Conservation (phyloP, 345 rosid genomes). For the Reutealis trisperma region DNA sequence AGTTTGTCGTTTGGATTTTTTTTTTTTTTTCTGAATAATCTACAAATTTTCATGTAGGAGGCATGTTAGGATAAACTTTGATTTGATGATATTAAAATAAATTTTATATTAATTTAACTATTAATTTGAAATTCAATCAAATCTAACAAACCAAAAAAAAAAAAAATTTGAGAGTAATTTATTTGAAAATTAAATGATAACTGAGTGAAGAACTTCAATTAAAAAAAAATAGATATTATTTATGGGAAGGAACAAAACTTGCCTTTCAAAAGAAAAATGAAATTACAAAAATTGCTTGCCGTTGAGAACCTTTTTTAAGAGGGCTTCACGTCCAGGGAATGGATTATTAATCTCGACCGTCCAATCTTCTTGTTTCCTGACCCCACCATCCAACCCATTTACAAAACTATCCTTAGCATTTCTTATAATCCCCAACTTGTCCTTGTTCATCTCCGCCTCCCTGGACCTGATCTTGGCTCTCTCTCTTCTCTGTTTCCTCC, state of each 20-base stretch:
- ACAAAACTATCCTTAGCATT: conserved; percentile 33
- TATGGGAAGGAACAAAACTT: too few relatives aligned
- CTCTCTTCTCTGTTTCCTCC: conserved; percentile 39
- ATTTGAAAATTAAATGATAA: too few relatives aligned
- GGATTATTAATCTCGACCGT: conserved; percentile 39
- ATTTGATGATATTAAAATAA: too few relatives aligned
- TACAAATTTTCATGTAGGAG: too few relatives aligned
- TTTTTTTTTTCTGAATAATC: too few relatives aligned
- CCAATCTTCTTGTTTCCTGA: conserved; percentile 11
- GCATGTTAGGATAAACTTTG: too few relatives aligned
- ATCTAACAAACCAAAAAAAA: too few relatives aligned
- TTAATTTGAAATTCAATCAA: too few relatives aligned
- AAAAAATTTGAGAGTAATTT: too few relatives aligned
- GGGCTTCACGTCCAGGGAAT: conserved; percentile 65
- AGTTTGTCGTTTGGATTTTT: too few relatives aligned
- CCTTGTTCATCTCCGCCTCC: conserved; percentile 17
- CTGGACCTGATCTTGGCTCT: conserved; percentile 32
- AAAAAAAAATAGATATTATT: background rate
- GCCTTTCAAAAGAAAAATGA: background rate
- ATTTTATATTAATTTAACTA: too few relatives aligned
- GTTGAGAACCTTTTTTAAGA: conserved; percentile 8
- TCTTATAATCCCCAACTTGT: conserved; percentile 24
- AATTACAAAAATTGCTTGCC: conserved; percentile 1
- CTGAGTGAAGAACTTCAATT: too few relatives aligned
- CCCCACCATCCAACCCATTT: conserved; percentile 16